These are phyloP conservation scores for Zea mays DNA, from an alignment of 176 grass and related monocot species.

Conservation along the genomic window DNA sequence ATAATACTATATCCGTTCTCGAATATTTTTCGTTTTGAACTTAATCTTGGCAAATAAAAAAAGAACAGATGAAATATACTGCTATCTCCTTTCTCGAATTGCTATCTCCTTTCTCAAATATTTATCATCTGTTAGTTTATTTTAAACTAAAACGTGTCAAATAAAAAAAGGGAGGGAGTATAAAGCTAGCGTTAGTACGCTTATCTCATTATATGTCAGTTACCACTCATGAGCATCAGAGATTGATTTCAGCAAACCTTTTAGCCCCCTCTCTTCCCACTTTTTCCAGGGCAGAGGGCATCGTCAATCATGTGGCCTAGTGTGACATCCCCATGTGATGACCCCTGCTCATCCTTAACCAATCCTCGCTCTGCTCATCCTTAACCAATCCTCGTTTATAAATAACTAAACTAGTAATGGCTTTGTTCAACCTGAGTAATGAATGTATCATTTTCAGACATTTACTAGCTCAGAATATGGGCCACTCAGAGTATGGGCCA, in stretches of 20 bases:
- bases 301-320: conserved; percentile 23
- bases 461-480: neutral
- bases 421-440: neutral
- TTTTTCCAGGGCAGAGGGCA: neutral
- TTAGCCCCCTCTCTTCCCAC: neutral
- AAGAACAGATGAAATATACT: too few relatives aligned
- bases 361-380: neutral
- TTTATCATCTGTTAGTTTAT: too few relatives aligned
- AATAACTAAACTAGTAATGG: neutral
- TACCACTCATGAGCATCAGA: neutral
- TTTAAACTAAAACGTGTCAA: neutral
- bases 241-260: neutral
- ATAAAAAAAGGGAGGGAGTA: too few relatives aligned
- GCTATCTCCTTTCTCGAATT: too few relatives aligned
- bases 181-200: too few relatives aligned
- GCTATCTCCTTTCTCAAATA: too few relatives aligned
- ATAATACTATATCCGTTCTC: too few relatives aligned
- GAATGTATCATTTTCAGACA: neutral
- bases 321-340: conserved; percentile 42
- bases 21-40: too few relatives aligned
- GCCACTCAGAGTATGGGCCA: too few relatives aligned
- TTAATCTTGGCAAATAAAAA: too few relatives aligned
- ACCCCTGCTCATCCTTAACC: neutral
- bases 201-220: conserved; percentile 4
- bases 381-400: neutral